Base-by-base conservation (phyloP, 768 basidiomycete genomes). In the Phallus indusiatus region DNA sequence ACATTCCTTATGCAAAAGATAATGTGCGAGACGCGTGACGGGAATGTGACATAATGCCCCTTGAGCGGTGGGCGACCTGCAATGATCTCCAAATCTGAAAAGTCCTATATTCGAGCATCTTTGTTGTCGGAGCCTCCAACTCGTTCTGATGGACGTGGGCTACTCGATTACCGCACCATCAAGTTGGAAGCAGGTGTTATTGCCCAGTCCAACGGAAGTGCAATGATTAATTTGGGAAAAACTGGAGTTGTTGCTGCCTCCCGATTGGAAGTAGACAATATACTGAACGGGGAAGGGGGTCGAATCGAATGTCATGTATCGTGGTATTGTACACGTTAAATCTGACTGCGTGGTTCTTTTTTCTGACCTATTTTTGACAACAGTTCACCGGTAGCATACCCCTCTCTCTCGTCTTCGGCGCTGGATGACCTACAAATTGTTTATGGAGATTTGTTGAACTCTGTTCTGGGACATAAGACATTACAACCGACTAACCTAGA, bases 171-270 rank as follows among this genome's bases (percentile, higher is more conserved):
- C 65, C 78, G 92, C 28, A 71, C 79, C 0, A 77, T 94, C 20
- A 74, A 81, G 8, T 80, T 94, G 28, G 85, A 90, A 71, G 89
- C 88, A 0, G 88, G 86, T 20, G 79, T 88, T 1, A 82, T 84
- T 16, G 88, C 90, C 5, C 78, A 90, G 5, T 86, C 91, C 18
- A 92, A 94, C 61, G 92, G 92, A 6, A 92, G 90, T 62, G 89
- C 89, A 5, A 79, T 81, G 21, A 73, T 92, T 8, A 81, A 75
- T 63, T 79, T 93, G n/a, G 91, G 90, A 1, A 84, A 86, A 0
- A 93, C 92, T 0, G 89, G 92, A 64, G 76, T 92, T 3, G 71
- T 92, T 22, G 90, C 86, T 1, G 90, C 88, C 0, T 76, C 81
- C 1, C 89, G 90, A 65, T 77, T 93, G 0, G 91, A 94, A 65